phyloP scores from a whole-genome alignment of 148 eudicot species.

The Rhododendron ovatum region DNA sequence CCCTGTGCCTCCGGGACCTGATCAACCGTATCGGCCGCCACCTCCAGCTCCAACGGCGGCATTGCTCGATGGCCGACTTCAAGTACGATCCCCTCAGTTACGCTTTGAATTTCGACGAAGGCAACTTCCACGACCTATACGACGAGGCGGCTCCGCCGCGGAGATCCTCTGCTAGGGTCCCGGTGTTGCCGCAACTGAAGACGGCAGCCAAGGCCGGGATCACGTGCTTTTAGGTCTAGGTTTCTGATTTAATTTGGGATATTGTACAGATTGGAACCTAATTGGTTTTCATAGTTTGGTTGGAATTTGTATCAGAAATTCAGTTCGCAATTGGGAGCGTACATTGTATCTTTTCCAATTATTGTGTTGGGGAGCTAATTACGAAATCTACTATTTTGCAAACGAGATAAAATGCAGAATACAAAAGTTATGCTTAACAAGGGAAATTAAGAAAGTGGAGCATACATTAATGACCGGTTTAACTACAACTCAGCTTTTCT shows the following conservation, averaged over 20 bases:
- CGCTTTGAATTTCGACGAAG: conserved; percentile 38
- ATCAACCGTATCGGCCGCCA: conserved; percentile 11
- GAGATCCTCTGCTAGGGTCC: conserved; percentile 27
- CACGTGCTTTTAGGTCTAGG: background rate
- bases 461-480: too few relatives aligned
- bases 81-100: conserved; percentile 45
- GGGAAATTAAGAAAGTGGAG: too few relatives aligned
- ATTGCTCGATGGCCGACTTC: conserved; percentile 30
- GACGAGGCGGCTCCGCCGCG: conserved; percentile 12
- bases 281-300: background rate
- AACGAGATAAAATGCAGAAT: too few relatives aligned
- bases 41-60: conserved; percentile 10
- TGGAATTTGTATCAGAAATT: background rate
- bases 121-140: background rate
- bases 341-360: too few relatives aligned
- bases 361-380: too few relatives aligned
- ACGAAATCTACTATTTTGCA: too few relatives aligned
- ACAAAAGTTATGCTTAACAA: too few relatives aligned
- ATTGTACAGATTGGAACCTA: background rate
- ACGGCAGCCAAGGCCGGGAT: background rate
- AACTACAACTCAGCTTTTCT: too few relatives aligned
- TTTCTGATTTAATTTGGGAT: background rate
- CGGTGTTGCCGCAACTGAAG: conserved; percentile 13
- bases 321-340: too few relatives aligned
- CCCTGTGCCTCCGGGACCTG: background rate